Percentiles rank a stretch among this genome's conserved stretches.
phyloP scores from a whole-genome alignment of 805 yeast genomes.

The Kazachstania viticola region DNA sequence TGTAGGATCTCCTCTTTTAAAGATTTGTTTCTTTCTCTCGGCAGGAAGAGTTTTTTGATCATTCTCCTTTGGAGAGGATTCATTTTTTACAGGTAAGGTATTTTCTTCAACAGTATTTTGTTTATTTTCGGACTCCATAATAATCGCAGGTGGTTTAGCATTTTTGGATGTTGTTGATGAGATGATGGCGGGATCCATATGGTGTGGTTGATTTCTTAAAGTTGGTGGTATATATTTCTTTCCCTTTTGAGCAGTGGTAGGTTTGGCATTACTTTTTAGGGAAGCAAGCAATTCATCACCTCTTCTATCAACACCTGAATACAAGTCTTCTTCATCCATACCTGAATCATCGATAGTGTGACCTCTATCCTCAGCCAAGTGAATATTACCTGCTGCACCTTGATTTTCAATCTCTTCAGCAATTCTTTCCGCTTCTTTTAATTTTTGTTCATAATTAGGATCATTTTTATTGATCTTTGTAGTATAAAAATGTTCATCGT shows the following conservation, averaged over 20 bases:
- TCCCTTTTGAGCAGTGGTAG: slow-evolving; percentile 17
- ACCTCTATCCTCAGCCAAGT: slow-evolving; percentile 89
- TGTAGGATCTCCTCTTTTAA: slow-evolving; percentile 2
- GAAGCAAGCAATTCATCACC: slow-evolving; percentile 27
- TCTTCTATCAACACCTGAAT: slow-evolving; percentile 75
- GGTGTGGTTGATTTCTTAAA: slow-evolving; percentile 25
- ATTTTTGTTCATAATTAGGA: slow-evolving; percentile 59
- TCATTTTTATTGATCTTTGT: slow-evolving; percentile 59
- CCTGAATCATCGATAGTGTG: slow-evolving; percentile 67
- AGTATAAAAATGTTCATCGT: slow-evolving; percentile 78
- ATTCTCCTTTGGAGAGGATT: neutral
- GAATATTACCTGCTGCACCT: slow-evolving; percentile 53
- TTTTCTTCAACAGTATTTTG: neutral
- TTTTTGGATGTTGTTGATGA: slow-evolving; percentile 16
- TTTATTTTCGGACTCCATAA: neutral
- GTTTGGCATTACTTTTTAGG: slow-evolving; percentile 22
- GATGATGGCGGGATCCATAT: slow-evolving; percentile 26
- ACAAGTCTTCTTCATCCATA: slow-evolving; percentile 89
- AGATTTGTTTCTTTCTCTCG: slow-evolving; percentile 3
- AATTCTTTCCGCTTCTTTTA: slow-evolving; percentile 59
- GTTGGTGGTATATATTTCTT: slow-evolving; percentile 27
- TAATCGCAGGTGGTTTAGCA: neutral
- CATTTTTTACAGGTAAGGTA: neutral
- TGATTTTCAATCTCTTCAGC: slow-evolving; percentile 77
- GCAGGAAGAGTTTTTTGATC: neutral